These are phyloP conservation scores for Mercurialis annua DNA, from an alignment of 345 rosid species.

Conservation along the genomic window DNA sequence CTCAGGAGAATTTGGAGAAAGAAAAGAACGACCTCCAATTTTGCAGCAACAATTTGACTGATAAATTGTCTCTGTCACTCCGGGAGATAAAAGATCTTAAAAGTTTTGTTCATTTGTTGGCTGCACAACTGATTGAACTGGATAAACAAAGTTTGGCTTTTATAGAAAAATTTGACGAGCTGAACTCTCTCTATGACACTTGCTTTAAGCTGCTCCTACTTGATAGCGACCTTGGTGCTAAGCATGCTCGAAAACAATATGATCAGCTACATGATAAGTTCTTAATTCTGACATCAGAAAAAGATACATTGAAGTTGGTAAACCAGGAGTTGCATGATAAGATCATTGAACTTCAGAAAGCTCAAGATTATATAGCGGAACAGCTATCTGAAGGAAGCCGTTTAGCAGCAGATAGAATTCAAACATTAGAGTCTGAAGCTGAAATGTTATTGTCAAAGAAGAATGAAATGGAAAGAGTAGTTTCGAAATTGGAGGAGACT, in stretches of 20 bases:
- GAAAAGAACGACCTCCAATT: constrained; percentile 49
- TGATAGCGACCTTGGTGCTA: constrained; percentile 46
- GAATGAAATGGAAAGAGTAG: constrained; percentile 49
- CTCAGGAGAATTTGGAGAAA: constrained; percentile 53
- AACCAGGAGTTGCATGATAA: constrained; percentile 44
- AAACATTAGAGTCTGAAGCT: constrained; percentile 60
- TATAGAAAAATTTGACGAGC: constrained; percentile 44
- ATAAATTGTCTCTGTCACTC: constrained; percentile 42
- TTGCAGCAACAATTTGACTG: constrained; percentile 43
- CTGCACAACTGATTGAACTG: constrained; percentile 52
- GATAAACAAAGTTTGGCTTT: constrained; percentile 51
- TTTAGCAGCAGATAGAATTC: constrained; percentile 53
- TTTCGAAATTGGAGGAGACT: constrained; percentile 53
- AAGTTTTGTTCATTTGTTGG: constrained; percentile 41
- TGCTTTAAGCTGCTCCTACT: constrained; percentile 49
- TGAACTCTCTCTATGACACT: constrained; percentile 47
- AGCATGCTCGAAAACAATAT: constrained; percentile 45
- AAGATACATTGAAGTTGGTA: constrained; percentile 43
- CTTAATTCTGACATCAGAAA: constrained; percentile 44
- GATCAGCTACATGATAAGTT: constrained; percentile 54
- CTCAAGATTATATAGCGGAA: constrained; percentile 44
- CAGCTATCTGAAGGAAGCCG: constrained; percentile 53
- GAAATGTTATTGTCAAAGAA: constrained; percentile 51
- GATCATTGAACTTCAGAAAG: constrained; percentile 56
- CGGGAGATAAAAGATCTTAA: constrained; percentile 55